Percentiles rank a stretch among this genome's conserved stretches.
phyloP scores from a whole-genome alignment of 305 asterid species.

The Solanum hybrid region DNA sequence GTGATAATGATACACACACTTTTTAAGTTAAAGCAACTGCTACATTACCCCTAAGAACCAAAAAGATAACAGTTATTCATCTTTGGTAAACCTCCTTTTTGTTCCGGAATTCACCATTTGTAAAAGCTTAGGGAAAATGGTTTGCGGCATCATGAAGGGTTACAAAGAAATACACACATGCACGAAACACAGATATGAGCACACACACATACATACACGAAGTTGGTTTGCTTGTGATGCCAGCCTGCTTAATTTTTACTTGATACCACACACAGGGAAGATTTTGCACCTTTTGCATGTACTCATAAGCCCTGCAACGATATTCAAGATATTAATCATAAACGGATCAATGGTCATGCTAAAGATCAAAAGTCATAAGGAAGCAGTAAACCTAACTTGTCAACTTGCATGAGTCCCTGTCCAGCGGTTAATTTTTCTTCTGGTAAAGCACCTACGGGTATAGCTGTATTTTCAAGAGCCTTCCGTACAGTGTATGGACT shows the following conservation, averaged over 20 bases:
- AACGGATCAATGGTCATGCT: conserved; percentile 1
- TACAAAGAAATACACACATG: background rate
- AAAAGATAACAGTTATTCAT: conserved; percentile 9
- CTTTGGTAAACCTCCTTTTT: conserved; percentile 4
- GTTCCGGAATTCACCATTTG: background rate
- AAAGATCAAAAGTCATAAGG: conserved; percentile 16
- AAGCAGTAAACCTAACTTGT: conserved; percentile 54
- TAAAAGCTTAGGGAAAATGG: background rate
- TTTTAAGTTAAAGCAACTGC: background rate
- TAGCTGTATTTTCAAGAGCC: conserved; percentile 91
- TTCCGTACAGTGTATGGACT: conserved; percentile 81
- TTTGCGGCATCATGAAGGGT: background rate
- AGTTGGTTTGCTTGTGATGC: conserved; percentile 52
- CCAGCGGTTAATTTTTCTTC: conserved; percentile 90
- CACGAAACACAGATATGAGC: background rate
- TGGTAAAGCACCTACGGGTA: conserved; percentile 66
- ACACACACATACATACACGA: background rate
- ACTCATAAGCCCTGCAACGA: conserved; percentile 79
- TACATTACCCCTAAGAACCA: background rate
- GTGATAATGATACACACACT: background rate
- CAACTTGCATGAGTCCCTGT: conserved; percentile 96
- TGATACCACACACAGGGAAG: conserved; percentile 72
- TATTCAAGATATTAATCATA: conserved; percentile 24
- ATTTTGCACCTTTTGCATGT: conserved; percentile 54
- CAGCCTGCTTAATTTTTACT: conserved; percentile 64